phyloP scores from a whole-genome alignment of 2,329 filamentous ascomycete genomes.

The Colletotrichum filicis region DNA sequence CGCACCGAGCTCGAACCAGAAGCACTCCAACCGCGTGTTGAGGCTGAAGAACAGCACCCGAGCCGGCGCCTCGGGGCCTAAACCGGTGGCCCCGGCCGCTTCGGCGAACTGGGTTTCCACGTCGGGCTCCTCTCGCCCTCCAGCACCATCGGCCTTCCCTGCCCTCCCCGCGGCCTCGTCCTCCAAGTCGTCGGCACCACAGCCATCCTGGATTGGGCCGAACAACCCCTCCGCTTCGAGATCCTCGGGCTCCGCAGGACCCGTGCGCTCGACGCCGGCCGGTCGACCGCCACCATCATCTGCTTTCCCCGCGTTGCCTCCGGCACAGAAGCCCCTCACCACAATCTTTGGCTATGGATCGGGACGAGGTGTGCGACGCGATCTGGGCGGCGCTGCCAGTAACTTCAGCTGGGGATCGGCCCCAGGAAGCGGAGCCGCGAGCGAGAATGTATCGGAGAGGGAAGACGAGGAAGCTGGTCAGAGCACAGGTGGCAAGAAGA shows the following conservation, averaged over 20 bases:
- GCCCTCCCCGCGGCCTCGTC: constrained; percentile 49
- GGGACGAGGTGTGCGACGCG: constrained; percentile 63
- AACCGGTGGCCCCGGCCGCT: constrained; percentile 37
- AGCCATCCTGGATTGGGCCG: constrained; percentile 45
- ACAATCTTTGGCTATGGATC: constrained; percentile 72
- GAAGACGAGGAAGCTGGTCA: constrained; percentile 43
- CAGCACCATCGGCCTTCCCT: constrained; percentile 54
- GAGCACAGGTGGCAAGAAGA: constrained; percentile 55
- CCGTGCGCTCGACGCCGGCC: not conserved
- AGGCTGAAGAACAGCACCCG: constrained; percentile 69
- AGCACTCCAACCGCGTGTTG: constrained; percentile 65
- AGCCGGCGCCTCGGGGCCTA: constrained; percentile 46
- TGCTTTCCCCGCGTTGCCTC: constrained; percentile 85
- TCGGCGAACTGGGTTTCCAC: constrained; percentile 38
- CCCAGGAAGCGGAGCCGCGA: constrained; percentile 40
- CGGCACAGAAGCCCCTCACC: constrained; percentile 75
- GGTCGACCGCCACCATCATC: constrained; percentile 54
- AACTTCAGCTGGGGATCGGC: constrained; percentile 64
- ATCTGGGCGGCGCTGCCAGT: constrained; percentile 59
- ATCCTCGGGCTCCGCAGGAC: constrained; percentile 5
- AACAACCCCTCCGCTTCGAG: constrained; percentile 30
- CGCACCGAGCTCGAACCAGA: constrained; percentile 56
- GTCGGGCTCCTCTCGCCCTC: constrained; percentile 33
- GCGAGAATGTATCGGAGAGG: constrained; percentile 38
- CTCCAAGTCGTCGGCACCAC: constrained; percentile 38